Evolutionary conservation across 371 early-diverging fungal species (phyloP), one percentile per base, ranked within the genome.

Genomic region (Lichtheimia hyalospora): DNA sequence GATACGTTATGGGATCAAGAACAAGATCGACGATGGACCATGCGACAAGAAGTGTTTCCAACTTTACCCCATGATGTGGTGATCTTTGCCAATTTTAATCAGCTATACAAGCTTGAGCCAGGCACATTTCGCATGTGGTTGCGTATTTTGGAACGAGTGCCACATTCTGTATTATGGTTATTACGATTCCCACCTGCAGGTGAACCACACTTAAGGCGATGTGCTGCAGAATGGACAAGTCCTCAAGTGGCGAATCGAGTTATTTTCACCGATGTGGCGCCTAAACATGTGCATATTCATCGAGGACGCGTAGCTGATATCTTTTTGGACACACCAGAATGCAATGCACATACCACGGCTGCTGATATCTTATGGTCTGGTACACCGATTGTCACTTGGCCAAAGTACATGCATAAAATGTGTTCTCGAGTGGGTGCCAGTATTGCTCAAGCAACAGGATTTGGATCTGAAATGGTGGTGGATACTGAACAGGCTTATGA

Each of bases 301-400:
- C 92, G 96, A 40, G 95, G 95, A n/a, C 88, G 95, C 12, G 85
- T 95, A 3, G 95, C 95, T 0, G 96, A 96, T 67, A 60, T 95
- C 49, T 95, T 96, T 64, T 73, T 96, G 52, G 96, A 96, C 73
- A 95, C 95, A 6, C 92, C 94, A 16, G 95, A 95, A 73, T 95
- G 96, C 68, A 96, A 96, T 64, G 96, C 94, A 0, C 96, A 96
- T 62, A 96, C 96, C 3, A 96, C 96, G 1, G 95, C 96, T 0
- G 92, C 92, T 2, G 96, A 96, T 74, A 95, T 95, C 49, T 70
- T 96, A 43, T 96, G 95, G 94, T 89, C 90, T 39, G 96, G 96
- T 12, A 95, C 96, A 6, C 96, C 96, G 5, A 87, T 96, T 40
- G 74, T 96, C 12, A 95, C 96, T 0, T 94, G 79, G 74, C 92